Base-by-base conservation (phyloP, 2,329 filamentous ascomycete genomes). In the Xylariaceae sp. region DNA sequence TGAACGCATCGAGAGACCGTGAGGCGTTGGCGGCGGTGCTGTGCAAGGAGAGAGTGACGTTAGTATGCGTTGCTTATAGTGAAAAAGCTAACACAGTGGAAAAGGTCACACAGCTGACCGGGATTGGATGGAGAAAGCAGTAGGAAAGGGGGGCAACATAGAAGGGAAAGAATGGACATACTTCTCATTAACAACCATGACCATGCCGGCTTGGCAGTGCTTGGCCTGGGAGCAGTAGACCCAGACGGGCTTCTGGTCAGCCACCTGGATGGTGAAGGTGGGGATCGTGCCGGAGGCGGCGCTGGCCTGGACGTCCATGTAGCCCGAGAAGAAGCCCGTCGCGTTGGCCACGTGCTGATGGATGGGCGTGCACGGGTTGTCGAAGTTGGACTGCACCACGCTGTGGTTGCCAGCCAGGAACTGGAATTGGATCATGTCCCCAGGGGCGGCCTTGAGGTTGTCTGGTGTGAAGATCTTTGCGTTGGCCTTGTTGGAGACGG, bases 121-220 rank as follows among this genome's bases (percentile, higher is more conserved):
- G n/a, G n/a, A n/a, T n/a, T n/a, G n/a, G n/a, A n/a, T n/a, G n/a
- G n/a, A n/a, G n/a, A n/a, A n/a, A n/a, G n/a, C n/a, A n/a, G n/a
- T n/a, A n/a, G n/a, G n/a, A n/a, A n/a, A n/a, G n/a, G n/a, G n/a
- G n/a, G n/a, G n/a, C n/a, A n/a, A n/a, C n/a, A n/a, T n/a, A n/a
- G n/a, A n/a, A n/a, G n/a, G n/a, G n/a, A n/a, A n/a, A n/a, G n/a
- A n/a, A n/a, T n/a, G 14, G 14, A 64, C 79, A 64, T 64, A 84
- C 80, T 82, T 71, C 65, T 77, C 77, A 63, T 89, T 88, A 58
- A 88, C 80, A 21, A 85, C 83, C 67, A 85, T 82, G 41, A 74
- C 72, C 82, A 88, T 88, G 46, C 83, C 83, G 33, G 59, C 65
- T 61, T 88, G 76, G 63, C 85, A 92, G 66, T 92, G 86, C 55